Evolutionary conservation across 1,284 basidiomycete species (phyloP).

Genomic region (Phylloboletellus chloephorus): DNA sequence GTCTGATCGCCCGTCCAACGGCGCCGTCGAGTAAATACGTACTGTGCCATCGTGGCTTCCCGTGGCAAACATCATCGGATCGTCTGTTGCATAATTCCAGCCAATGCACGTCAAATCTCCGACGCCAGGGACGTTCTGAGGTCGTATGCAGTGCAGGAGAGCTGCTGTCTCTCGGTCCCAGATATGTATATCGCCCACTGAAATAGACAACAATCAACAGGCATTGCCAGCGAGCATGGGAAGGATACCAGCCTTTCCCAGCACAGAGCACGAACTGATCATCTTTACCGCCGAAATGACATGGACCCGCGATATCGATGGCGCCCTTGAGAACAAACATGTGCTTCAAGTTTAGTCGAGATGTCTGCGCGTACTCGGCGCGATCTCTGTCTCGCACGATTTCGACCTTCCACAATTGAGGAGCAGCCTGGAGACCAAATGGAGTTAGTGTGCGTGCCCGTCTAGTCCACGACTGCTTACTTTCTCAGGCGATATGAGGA

Average conservation of each 20-base stretch:
- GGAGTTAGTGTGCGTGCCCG: conserved; percentile 5
- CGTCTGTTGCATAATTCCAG: conserved; percentile 62
- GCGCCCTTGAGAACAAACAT: conserved; percentile 64
- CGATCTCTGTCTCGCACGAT: conserved; percentile 47
- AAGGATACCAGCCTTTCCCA: conserved; percentile 52
- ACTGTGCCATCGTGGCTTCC: conserved; percentile 72
- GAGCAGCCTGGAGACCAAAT: conserved; percentile 50
- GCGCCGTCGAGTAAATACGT: conserved; percentile 56
- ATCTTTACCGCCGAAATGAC: conserved; percentile 73
- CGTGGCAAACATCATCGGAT: conserved; percentile 75
- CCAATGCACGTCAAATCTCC: conserved; percentile 72
- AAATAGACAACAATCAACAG: conserved; percentile 9
- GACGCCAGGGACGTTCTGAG: conserved; percentile 38
- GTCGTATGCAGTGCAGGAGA: conserved; percentile 58
- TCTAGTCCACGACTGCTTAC: conserved; percentile 30
- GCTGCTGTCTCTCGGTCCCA: conserved; percentile 75
- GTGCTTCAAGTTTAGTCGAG: conserved; percentile 53
- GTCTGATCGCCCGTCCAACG: conserved; percentile 20
- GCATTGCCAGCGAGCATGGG: conserved; percentile 7
- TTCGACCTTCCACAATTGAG: conserved; percentile 75
- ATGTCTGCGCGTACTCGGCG: conserved; percentile 34
- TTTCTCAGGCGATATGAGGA: conserved; percentile 56
- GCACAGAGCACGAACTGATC: conserved; percentile 73
- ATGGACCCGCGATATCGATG: conserved; percentile 73
- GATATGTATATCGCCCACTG: conserved; percentile 76